Base-by-base conservation (phyloP, 768 basidiomycete species). In the Arthromyces matolae region DNA sequence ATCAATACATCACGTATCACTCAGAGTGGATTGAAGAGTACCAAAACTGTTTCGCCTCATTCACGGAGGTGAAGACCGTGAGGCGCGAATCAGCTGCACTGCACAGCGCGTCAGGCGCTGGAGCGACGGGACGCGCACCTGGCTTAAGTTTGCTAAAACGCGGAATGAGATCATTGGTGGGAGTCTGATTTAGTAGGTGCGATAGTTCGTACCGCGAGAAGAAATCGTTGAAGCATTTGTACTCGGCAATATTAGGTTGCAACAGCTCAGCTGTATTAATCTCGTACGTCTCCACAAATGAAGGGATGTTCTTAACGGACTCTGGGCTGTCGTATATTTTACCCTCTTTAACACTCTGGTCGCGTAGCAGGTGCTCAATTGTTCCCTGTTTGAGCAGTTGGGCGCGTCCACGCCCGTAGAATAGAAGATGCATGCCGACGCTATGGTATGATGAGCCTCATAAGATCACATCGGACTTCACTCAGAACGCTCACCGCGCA, bases 351-450 rank as follows among this genome's bases (percentile, higher is more conserved):
- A 81, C 45, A 35, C 80, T 83, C 60, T 82, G 71, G 42, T 81
- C 76, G 24, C 64, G 69, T 33, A 86, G 66, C 8, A 83, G 58
- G 1, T 71, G 62, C 42, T 80, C 79, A 8, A 84, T 68, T 25
- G 51, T 69, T 34, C 71, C 66, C 24, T 55, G 72, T 34, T 78
- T 75, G 5, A 85, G 66, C 5, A 81, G 10, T 50, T 70, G 73
- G 33, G 75, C 62, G 51, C 80, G 75, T 35, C 71, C 69, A 28
- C 64, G 71, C 2, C 83, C 80, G 36, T 78, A 78, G 56, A 87
- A 90, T 22, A 89, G 64, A 5, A 90, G 71, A 57, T 89, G 87
- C 88, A 89, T 89, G 6, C 83, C 84, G 37, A 86, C 70, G 32
- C 72, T 73, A 36, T 12, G 52, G 14, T 16, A 42, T 47, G 36